Base-by-base conservation (phyloP, 768 basidiomycete genomes). In the Suillus tomentosus region DNA sequence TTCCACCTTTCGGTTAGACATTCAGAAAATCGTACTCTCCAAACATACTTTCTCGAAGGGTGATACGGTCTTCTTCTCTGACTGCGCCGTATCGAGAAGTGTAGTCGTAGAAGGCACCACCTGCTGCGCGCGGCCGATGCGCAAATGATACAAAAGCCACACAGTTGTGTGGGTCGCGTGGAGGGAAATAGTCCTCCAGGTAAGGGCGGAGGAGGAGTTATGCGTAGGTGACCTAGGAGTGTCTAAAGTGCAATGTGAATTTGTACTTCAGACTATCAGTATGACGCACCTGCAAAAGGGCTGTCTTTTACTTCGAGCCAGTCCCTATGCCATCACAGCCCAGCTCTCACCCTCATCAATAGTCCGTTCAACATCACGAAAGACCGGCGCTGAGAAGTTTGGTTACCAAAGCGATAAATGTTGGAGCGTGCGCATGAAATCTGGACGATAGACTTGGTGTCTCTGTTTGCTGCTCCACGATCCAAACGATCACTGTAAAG, bases 71-170 rank as follows among this genome's bases (percentile, higher is more conserved):
- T 71, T 90, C 92, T n/a, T 96, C 95, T 19, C 91, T 81, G 45
- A 95, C 84, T 0, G 92, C 90, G 27, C 93, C 94, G 72, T 98
- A 99, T 3, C 95, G 87, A 3, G 95, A 94, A 0, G 94, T 91
- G 71, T 91, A 97, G 77, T 99, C 96, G 65, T 91, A 91, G 78
- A 99, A 99, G 13, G 84, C 91, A 9, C 89, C 88, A 0, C 85
- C 85, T 0, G 81, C 77, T 1, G 79, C 79, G 22, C 82, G 79
- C 2, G 82, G 79, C 19, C 87, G 82, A 65, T 90, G 87, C 0
- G 87, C 82, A 66, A 92, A 92, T 1, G 89, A 87, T 11, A 93
- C 89, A 40, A 87, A 73, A 17, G 81, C 78, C 40, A 92, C 71
- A 37, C 75, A 75, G 9, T 80, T 71, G 65, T 82, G 82, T 0